phyloP scores from a whole-genome alignment of 192 early-diverging fungal species.

The Mortierella claussenii region DNA sequence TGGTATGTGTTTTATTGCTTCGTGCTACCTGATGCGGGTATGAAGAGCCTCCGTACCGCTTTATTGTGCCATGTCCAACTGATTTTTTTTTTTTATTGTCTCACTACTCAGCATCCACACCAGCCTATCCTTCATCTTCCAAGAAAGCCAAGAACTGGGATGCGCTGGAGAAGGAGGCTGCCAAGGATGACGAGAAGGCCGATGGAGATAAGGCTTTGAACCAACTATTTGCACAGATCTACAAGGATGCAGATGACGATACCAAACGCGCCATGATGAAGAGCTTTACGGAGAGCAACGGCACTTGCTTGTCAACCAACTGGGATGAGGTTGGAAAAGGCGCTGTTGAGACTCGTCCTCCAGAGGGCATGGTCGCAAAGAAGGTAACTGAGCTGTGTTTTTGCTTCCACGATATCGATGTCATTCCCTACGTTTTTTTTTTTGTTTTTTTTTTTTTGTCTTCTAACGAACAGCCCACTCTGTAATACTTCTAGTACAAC shows the following conservation, averaged over 20 bases:
- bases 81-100: conserved; percentile 1
- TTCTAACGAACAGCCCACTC: too few species aligned
- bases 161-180: conserved; percentile 75
- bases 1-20: conserved; percentile 37
- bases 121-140: conserved; percentile 59
- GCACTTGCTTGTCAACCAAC: conserved; percentile 94
- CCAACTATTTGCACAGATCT: conserved; percentile 93
- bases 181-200: conserved; percentile 84
- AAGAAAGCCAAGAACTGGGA: conserved; percentile 86
- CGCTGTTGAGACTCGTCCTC: conserved; percentile 88
- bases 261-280: conserved; percentile 97
- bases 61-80: not conserved
- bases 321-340: conserved; percentile 92
- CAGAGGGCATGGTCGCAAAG: conserved; percentile 93
- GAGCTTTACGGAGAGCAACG: conserved; percentile 94
- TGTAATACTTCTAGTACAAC: too few species aligned
- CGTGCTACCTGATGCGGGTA: too few species aligned
- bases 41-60: too few species aligned
- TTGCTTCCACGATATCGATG: too few species aligned
- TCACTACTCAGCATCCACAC: conserved; percentile 6
- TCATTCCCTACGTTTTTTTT: too few species aligned
- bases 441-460: too few species aligned
- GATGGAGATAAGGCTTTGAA: conserved; percentile 93
- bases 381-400: too few species aligned
- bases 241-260: conserved; percentile 89